Evolutionary conservation across 768 basidiomycete species (phyloP), one percentile per base, ranked within the genome.

Genomic region (Kwoniella heveanensis): DNA sequence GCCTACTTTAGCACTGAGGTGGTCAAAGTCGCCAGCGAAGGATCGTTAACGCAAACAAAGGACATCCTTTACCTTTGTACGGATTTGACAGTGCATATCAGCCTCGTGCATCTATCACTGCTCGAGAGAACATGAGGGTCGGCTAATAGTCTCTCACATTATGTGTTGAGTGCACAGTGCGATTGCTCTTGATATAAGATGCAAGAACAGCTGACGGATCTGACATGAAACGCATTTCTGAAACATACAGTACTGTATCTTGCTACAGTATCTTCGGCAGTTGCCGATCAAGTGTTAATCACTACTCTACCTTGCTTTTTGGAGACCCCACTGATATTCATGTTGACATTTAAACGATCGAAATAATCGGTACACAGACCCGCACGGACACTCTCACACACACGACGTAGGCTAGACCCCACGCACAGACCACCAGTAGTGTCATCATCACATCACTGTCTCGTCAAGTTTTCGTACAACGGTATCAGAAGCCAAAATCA

Each of bases 201-300:
- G 39, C 39, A 44, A 3, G 17, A 44, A 44, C 39, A 44, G 39
- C 39, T 44, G 39, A 44, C 39, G 4, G 39, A 3, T 44, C 39
- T 44, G 39, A n/a, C n/a, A n/a, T n/a, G n/a, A 44, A 44, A 44
- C 39, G 39, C 39, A 8, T 44, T 44, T 44, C 39, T 44, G 39
- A 44, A 44, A 44, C 39, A 17, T 36, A 36, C 6, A 13, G 6
- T 36, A 44, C 39, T 44, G 39, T 44, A 9, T 32, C 13, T 32
- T 13, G 7, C 39, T 4, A 9, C 17, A 44, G 17, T 44, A 7
- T 3, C 9, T 7, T 4, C 39, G 39, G 39, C 39, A 3, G 17
- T 9, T 10, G 39, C 39, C 39, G 39, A 10, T 44, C 39, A 44
- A 44, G 39, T 17, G 6, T 17, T 44, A 10, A 44, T 44, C 39